These are phyloP conservation scores for Fusarium marasasianum DNA, from an alignment of 2,329 filamentous ascomycete genomes.

Conservation along the genomic window DNA sequence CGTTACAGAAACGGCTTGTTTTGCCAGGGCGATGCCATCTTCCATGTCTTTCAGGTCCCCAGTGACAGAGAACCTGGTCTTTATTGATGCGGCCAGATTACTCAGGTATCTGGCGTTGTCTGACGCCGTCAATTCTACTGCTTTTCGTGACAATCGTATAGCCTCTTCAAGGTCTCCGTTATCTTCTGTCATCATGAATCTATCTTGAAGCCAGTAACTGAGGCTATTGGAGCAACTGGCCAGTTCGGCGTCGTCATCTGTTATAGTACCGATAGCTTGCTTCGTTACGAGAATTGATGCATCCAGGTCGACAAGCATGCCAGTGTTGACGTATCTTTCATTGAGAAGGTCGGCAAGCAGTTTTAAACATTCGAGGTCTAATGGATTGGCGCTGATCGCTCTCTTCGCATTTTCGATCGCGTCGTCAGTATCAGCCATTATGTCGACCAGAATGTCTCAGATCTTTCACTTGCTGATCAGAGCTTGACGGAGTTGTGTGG, in stretches of 20 bases:
- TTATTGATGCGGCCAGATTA: not conserved
- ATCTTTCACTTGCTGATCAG: not conserved
- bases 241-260: rapidly evolving
- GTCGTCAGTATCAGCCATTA: not conserved
- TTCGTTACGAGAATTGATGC: not conserved
- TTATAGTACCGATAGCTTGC: not conserved
- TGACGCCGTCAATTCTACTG: not conserved
- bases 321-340: not conserved
- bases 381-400: not conserved
- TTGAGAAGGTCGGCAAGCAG: not conserved
- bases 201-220: not conserved
- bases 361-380: rapidly evolving
- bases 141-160: not conserved
- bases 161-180: not conserved
- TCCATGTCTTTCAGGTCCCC: not conserved
- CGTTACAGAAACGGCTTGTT: not conserved
- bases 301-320: not conserved
- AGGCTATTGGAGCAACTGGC: not conserved
- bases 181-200: not conserved
- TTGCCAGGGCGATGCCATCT: not conserved
- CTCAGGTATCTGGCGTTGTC: not conserved
- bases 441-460: not conserved
- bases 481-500: not conserved
- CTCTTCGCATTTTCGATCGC: not conserved
- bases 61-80: not conserved